A percentile compares a stretch with the other conserved stretches of the same genome.
Conservation (phyloP, 2,329 filamentous ascomycete genomes). For the Septoria linicola region DNA sequence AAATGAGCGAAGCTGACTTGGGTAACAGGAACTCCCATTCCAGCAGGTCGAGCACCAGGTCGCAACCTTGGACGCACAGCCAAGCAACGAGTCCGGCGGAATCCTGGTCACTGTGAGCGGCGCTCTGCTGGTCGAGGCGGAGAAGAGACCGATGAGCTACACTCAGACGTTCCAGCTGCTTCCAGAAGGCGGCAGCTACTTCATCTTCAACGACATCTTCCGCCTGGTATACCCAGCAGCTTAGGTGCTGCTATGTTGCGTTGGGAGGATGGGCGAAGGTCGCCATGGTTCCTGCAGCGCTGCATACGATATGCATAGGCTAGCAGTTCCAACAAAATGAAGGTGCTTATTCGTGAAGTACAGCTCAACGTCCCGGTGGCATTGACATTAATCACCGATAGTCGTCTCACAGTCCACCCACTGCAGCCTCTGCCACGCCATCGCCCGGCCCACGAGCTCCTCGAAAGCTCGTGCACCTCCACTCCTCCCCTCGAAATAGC, state of each 20-base stretch:
- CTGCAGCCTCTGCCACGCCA: conserved; percentile 3
- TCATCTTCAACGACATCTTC: conserved; percentile 93
- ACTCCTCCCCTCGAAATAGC: neutral
- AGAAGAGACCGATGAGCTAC: conserved; percentile 85
- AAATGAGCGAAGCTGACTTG: conserved; percentile 1
- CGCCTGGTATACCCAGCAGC: conserved; percentile 69
- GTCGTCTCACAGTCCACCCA: neutral
- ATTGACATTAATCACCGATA: too few relatives aligned
- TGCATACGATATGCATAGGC: neutral
- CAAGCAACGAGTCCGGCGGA: conserved; percentile 63
- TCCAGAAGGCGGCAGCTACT: conserved; percentile 72
- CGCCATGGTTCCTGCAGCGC: too few relatives aligned
- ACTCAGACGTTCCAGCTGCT: conserved; percentile 84
- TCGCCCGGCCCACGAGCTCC: conserved; percentile 8
- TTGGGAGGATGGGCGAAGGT: neutral
- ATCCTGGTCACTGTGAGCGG: conserved; percentile 90
- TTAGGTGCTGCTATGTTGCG: conserved; percentile 12
- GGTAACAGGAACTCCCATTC: conserved; percentile 70
- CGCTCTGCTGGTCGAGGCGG: conserved; percentile 78
- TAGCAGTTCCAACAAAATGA: neutral
- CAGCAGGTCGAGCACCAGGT: conserved; percentile 76
- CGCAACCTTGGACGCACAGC: conserved; percentile 79
- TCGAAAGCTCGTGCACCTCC: conserved; percentile 8
- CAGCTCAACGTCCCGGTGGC: too few relatives aligned
- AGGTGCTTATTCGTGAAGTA: neutral